Percentiles rank a stretch among this genome's conserved stretches.
phyloP scores from a whole-genome alignment of 768 basidiomycete genomes.

The Cystofilobasidium macerans region DNA sequence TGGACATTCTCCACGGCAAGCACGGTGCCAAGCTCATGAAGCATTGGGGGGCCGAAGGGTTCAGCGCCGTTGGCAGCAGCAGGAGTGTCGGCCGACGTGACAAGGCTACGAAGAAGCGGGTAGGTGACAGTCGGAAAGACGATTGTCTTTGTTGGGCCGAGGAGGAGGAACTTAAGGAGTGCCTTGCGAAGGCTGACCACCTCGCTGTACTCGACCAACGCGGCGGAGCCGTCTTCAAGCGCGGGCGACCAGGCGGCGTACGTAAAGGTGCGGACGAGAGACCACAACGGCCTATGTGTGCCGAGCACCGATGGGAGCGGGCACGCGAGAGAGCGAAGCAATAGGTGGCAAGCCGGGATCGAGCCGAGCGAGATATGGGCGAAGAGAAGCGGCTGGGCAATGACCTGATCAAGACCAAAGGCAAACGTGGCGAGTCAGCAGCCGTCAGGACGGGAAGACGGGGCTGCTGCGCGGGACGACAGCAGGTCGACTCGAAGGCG shows the following conservation, averaged over 20 bases:
- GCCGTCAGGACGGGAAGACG: too few species aligned
- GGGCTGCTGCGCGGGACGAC: neutral
- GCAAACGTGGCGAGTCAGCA: neutral
- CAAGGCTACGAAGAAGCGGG: neutral
- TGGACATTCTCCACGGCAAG: constrained; percentile 7
- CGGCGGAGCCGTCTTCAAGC: neutral
- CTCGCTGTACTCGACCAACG: neutral
- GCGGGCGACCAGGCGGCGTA: constrained; percentile 13
- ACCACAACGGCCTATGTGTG: neutral
- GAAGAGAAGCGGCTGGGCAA: neutral
- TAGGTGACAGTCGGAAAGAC: constrained; percentile 8
- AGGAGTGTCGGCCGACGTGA: neutral
- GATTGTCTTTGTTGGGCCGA: neutral
- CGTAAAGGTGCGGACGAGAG: constrained; percentile 4
- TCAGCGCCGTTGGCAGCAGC: neutral
- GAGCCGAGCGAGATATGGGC: neutral
- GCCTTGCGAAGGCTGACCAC: neutral
- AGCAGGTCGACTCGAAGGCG: neutral
- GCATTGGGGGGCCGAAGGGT: neutral
- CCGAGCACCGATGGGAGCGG: neutral
- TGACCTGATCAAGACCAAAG: neutral
- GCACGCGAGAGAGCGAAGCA: neutral
- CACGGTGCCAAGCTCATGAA: constrained; percentile 4
- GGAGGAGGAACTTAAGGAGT: constrained; percentile 8
- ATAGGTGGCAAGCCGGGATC: neutral